These are phyloP conservation scores for Rosa multiflora DNA, from an alignment of 306 rosid genomes.

Conservation along the genomic window DNA sequence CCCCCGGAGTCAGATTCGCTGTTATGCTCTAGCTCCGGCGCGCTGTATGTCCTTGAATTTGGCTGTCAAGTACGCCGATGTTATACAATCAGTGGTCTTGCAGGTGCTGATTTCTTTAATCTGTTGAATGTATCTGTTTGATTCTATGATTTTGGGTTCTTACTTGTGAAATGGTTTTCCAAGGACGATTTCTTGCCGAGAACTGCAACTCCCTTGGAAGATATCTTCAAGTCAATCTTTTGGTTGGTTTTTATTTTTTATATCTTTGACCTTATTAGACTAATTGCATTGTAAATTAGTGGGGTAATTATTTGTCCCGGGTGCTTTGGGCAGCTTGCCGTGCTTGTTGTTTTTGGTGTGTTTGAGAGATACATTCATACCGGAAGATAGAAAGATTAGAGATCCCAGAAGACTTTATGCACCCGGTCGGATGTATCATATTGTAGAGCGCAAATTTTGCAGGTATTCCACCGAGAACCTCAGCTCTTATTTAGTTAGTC, in stretches of 20 bases:
- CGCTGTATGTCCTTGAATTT: constrained; percentile 92
- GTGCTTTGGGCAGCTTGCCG: constrained; percentile 90
- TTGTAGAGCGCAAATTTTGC: constrained; percentile 91
- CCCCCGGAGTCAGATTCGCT: constrained; percentile 56
- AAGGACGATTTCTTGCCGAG: constrained; percentile 98
- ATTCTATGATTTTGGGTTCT: neutral
- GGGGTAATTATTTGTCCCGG: constrained; percentile 55
- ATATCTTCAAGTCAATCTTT: constrained; percentile 83
- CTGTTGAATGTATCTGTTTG: neutral
- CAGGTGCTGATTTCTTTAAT: constrained; percentile 44
- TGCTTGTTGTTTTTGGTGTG: constrained; percentile 86
- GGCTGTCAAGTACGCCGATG: constrained; percentile 95
- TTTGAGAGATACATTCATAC: constrained; percentile 92
- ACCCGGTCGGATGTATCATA: constrained; percentile 90
- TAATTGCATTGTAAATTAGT: constrained; percentile 18
- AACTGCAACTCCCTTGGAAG: constrained; percentile 92
- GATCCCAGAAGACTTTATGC: constrained; percentile 95
- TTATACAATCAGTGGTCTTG: constrained; percentile 67
- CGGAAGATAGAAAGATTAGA: constrained; percentile 78
- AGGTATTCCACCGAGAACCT: constrained; percentile 44
- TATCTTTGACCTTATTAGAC: neutral
- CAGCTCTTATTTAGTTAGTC: neutral
- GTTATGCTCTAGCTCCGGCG: constrained; percentile 86
- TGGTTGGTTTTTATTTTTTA: constrained; percentile 49
- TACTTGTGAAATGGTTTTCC: neutral